A percentile compares a stretch with the other conserved stretches of the same genome.
phyloP scores from a whole-genome alignment of 2,329 filamentous ascomycete genomes.

The Ophiostoma triangulosporum region DNA sequence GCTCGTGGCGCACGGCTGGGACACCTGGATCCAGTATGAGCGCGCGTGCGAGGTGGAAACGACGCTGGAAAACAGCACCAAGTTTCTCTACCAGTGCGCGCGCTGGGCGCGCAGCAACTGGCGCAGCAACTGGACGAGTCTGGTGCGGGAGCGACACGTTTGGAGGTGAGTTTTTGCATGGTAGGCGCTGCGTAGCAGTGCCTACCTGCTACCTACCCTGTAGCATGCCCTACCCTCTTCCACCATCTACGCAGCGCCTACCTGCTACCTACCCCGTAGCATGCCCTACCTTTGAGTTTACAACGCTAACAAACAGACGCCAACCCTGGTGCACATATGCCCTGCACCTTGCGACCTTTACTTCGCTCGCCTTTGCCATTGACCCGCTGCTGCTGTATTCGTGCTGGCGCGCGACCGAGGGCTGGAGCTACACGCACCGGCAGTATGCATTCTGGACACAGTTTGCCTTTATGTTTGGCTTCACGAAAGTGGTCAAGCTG shows the following conservation, averaged over 20 bases:
- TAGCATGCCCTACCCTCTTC: too few species aligned
- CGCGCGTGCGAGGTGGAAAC: slow-evolving; percentile 84
- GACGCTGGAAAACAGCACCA: slow-evolving; percentile 75
- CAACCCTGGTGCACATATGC: slow-evolving; percentile 92
- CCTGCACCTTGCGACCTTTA: slow-evolving; percentile 83
- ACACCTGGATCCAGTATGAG: slow-evolving; percentile 92
- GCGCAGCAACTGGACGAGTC: slow-evolving; percentile 88
- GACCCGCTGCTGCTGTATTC: slow-evolving; percentile 61
- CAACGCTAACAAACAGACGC: slow-evolving; percentile 39
- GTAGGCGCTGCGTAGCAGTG: too few species aligned
- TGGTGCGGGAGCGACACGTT: slow-evolving; percentile 71
- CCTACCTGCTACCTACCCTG: too few species aligned
- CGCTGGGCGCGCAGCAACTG: slow-evolving; percentile 96
- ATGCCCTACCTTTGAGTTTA: too few species aligned
- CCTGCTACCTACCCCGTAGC: too few species aligned
- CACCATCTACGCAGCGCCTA: too few species aligned
- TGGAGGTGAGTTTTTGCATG: slow-evolving; percentile 67
- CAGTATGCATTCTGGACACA: slow-evolving; percentile 46
- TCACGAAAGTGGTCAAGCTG: slow-evolving; percentile 85
- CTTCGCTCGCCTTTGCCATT: slow-evolving; percentile 68
- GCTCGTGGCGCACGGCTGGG: slow-evolving; percentile 84
- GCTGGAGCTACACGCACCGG: slow-evolving; percentile 42
- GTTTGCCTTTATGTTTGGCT: slow-evolving; percentile 60
- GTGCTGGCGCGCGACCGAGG: slow-evolving; percentile 53
- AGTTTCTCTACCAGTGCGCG: slow-evolving; percentile 86